Evolutionary conservation across 1,139 yeast genomes (phyloP).

Genomic region (Taiozyma sp.): DNA sequence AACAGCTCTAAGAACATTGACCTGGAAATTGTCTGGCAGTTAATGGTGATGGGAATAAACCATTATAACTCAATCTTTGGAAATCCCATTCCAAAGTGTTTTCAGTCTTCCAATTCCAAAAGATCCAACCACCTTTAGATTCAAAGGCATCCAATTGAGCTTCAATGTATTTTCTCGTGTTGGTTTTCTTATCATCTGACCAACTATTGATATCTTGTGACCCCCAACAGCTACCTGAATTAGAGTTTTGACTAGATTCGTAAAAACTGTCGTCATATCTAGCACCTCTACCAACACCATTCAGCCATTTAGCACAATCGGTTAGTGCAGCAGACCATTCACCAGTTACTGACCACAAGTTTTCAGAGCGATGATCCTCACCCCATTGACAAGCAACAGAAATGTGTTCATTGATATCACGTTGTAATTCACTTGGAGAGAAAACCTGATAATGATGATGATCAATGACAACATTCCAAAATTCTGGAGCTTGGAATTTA

Average conservation of each 20-base stretch:
- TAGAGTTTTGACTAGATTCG: neutral
- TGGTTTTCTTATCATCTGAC: slow-evolving; percentile 50
- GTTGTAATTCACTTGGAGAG: slow-evolving; percentile 51
- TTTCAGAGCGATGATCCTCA: slow-evolving; percentile 41
- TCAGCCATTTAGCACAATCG: slow-evolving; percentile 63
- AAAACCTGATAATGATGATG: slow-evolving; percentile 95
- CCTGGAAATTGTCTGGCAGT: slow-evolving; percentile 59
- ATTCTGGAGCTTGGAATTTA: slow-evolving; percentile 34
- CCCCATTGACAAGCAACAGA: slow-evolving; percentile 63
- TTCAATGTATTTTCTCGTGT: slow-evolving; percentile 72
- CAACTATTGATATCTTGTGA: slow-evolving; percentile 54
- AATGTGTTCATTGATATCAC: slow-evolving; percentile 58
- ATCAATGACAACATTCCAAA: slow-evolving; percentile 72
- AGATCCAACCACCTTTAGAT: slow-evolving; percentile 75
- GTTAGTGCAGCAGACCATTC: slow-evolving; percentile 66
- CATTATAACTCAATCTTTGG: slow-evolving; percentile 47
- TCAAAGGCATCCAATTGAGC: slow-evolving; percentile 88
- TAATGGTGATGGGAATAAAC: slow-evolving; percentile 79
- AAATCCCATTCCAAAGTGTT: slow-evolving; percentile 85
- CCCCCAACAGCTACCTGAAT: slow-evolving; percentile 48
- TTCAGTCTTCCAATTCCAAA: slow-evolving; percentile 95
- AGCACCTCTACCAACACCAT: slow-evolving; percentile 56
- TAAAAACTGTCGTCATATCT: slow-evolving; percentile 49
- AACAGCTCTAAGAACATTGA: slow-evolving; percentile 46
- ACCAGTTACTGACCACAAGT: slow-evolving; percentile 76